phyloP scores from a whole-genome alignment of 768 basidiomycete genomes.

The Suillus lakei region DNA sequence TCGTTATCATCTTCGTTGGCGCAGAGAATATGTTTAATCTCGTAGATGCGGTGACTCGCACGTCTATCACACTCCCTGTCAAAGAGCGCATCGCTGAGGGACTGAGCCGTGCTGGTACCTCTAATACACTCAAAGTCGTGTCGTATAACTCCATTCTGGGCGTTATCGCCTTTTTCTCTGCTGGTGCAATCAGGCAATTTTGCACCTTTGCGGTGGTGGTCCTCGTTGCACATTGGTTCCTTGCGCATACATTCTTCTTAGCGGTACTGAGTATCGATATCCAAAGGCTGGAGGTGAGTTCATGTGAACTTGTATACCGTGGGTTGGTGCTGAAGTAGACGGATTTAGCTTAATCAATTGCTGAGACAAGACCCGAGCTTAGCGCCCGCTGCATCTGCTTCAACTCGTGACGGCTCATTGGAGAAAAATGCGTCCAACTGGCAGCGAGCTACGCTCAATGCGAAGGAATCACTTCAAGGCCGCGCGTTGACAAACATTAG shows the following conservation, averaged over 20 bases:
- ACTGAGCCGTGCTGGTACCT: conserved; percentile 85
- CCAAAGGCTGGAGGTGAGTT: conserved; percentile 81
- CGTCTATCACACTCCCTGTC: conserved; percentile 84
- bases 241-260: conserved; percentile 95
- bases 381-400: conserved; percentile 45
- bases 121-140: conserved; percentile 91
- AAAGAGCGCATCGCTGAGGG: conserved; percentile 93
- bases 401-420: conserved; percentile 28
- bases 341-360: conserved; percentile 77
- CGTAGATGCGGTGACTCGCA: conserved; percentile 85
- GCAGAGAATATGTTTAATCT: conserved; percentile 98
- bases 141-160: conserved; percentile 84
- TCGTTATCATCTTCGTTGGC: conserved; percentile 94
- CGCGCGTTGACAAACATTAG: conserved; percentile 81
- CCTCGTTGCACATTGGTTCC: conserved; percentile 95
- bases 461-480: conserved; percentile 57
- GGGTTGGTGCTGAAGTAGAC: conserved; percentile 16
- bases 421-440: conserved; percentile 36
- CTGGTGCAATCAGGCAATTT: conserved; percentile 88
- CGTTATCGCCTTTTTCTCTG: conserved; percentile 72
- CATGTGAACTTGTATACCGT: neutral
- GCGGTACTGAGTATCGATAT: conserved; percentile 96
- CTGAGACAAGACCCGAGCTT: conserved; percentile 71
- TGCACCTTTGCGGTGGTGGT: conserved; percentile 94
- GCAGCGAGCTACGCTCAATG: conserved; percentile 25